Conservation (phyloP, 305 asterid genomes). For the Andrographis paniculata region DNA sequence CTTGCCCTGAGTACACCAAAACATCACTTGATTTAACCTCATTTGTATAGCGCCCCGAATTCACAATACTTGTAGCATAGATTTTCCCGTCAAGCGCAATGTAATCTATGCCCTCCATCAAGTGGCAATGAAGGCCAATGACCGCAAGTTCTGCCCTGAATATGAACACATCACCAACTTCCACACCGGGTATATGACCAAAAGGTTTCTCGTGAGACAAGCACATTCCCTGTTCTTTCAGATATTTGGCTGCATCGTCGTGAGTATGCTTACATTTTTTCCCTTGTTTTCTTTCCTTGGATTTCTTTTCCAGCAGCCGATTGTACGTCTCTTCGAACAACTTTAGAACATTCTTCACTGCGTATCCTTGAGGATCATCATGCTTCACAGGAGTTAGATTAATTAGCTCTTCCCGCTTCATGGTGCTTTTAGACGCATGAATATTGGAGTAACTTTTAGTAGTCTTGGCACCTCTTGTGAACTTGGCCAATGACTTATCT, state of each 20-base stretch:
- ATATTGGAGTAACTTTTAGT: not conserved
- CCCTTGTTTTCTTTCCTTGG: constrained; percentile 21
- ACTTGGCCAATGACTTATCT: constrained; percentile 1
- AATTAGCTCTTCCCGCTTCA: constrained; percentile 7
- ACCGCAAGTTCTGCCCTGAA: constrained; percentile 59
- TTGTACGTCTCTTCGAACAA: constrained; percentile 34
- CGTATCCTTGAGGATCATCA: constrained; percentile 17
- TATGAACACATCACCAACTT: constrained; percentile 63
- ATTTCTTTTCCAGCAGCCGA: constrained; percentile 30
- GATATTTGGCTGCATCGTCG: constrained; percentile 22
- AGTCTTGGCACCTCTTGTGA: not conserved
- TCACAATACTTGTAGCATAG: constrained; percentile 58
- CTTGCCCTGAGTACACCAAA: constrained; percentile 69
- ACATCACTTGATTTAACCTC: constrained; percentile 21
- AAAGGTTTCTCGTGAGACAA: constrained; percentile 27
- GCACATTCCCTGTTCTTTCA: constrained; percentile 23
- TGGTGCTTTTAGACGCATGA: not conserved
- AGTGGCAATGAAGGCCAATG: constrained; percentile 52
- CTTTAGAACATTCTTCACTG: constrained; percentile 47
- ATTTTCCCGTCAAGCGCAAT: constrained; percentile 22
- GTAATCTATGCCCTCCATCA: constrained; percentile 52
- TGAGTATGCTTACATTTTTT: not conserved
- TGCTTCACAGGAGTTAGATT: constrained; percentile 18
- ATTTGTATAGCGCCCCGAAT: constrained; percentile 43
- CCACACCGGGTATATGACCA: constrained; percentile 72